A percentile compares a stretch with the other conserved stretches of the same genome.
Evolutionary conservation across 257 asterid genomes (phyloP).

Genomic region (Przewalskia tangutica): DNA sequence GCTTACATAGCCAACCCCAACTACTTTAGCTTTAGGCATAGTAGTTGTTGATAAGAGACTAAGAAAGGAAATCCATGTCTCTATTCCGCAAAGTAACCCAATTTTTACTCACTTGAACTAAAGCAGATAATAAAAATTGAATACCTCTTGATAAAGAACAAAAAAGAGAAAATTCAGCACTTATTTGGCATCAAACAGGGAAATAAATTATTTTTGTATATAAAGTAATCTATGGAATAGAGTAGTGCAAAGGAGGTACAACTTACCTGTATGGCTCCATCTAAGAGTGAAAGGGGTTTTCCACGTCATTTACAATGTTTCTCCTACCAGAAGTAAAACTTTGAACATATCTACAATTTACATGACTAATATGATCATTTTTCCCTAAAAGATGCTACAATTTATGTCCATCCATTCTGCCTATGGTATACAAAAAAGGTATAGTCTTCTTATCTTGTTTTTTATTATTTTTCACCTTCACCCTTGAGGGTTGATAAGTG

Average conservation of each 20-base stretch:
- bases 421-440: background rate
- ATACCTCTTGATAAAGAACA: background rate
- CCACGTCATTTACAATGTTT: background rate
- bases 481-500: background rate
- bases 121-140: background rate
- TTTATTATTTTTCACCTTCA: background rate
- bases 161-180: background rate
- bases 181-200: background rate
- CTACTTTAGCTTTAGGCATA: background rate
- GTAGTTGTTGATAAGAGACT: background rate
- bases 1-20: background rate
- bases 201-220: background rate
- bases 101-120: background rate
- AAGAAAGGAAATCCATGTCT: background rate
- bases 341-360: background rate
- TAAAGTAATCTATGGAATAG: background rate
- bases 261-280: background rate
- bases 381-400: background rate
- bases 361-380: background rate
- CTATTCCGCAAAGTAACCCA: background rate
- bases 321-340: background rate
- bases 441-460: background rate
- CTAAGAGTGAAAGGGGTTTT: background rate
- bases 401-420: background rate
- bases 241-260: background rate